phyloP scores from a whole-genome alignment of 2,329 filamentous ascomycete genomes.

The Fonsecaea monophora region DNA sequence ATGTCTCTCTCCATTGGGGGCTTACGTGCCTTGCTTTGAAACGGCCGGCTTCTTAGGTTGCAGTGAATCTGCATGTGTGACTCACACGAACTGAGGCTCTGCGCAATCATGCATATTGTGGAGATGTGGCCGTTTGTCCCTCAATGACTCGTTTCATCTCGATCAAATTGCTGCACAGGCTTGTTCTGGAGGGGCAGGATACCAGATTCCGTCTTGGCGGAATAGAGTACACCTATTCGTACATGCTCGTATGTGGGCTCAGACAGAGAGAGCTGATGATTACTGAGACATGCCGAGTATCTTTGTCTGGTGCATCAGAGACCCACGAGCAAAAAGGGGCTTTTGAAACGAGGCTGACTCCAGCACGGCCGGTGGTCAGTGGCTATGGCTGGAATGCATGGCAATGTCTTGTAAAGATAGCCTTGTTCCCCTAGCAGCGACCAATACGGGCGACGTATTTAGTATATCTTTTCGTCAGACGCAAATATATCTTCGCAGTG shows the following conservation, averaged over 20 bases:
- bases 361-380: background rate
- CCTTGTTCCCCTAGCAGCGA: too few species aligned
- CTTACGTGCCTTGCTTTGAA: background rate
- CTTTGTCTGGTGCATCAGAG: background rate
- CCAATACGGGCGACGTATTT: too few species aligned
- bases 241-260: too few species aligned
- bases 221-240: too few species aligned
- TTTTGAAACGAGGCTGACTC: constrained; percentile 1
- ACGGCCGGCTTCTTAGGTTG: background rate
- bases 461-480: too few species aligned
- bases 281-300: too few species aligned
- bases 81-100: constrained; percentile 7
- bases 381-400: background rate
- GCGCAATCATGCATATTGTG: constrained; percentile 6
- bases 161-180: background rate
- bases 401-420: background rate
- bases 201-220: too few species aligned
- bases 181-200: background rate
- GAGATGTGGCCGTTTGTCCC: background rate
- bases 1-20: background rate
- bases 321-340: background rate
- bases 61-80: constrained; percentile 5
- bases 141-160: background rate
- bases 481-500: too few species aligned
- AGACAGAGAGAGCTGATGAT: too few species aligned